Evolutionary conservation across 2,329 filamentous ascomycete species (phyloP).

Genomic region (Orbilia oligospora): DNA sequence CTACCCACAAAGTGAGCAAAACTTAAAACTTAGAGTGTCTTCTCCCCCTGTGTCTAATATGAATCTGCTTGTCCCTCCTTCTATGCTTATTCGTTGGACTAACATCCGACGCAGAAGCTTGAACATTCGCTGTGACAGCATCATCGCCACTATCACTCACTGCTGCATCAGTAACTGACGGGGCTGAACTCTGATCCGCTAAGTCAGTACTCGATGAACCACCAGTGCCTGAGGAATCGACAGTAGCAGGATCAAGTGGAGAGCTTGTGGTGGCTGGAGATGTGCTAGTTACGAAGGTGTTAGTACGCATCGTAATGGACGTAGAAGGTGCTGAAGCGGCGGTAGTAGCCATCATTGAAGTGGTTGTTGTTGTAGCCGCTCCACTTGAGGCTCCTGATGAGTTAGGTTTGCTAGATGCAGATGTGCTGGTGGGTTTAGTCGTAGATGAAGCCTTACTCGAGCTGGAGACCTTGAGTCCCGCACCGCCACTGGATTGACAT

Average conservation of each 20-base stretch:
- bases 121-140: constrained; percentile 9
- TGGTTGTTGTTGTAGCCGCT: too few species aligned
- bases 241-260: constrained; percentile 8
- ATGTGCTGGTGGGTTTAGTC: constrained; percentile 2
- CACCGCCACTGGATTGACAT: constrained; percentile 31
- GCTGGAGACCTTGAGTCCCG: constrained; percentile 37
- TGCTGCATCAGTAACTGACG: neutral
- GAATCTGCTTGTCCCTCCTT: constrained; percentile 7
- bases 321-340: constrained; percentile 12
- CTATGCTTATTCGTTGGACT: constrained; percentile 35
- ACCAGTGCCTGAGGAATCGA: neutral
- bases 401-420: constrained; percentile 5
- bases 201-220: neutral
- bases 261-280: constrained; percentile 31
- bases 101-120: constrained; percentile 18
- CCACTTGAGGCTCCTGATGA: constrained; percentile 4
- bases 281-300: constrained; percentile 6
- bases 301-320: constrained; percentile 10
- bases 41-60: constrained; percentile 19
- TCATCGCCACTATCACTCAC: constrained; percentile 3
- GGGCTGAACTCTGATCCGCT: constrained; percentile 20
- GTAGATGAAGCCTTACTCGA: constrained; percentile 30
- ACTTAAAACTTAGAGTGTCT: constrained; percentile 22
- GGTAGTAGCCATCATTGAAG: constrained; percentile 11
- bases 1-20: neutral